Conservation (phyloP, 208 protist genomes). For the Crithidia brevicula region DNA sequence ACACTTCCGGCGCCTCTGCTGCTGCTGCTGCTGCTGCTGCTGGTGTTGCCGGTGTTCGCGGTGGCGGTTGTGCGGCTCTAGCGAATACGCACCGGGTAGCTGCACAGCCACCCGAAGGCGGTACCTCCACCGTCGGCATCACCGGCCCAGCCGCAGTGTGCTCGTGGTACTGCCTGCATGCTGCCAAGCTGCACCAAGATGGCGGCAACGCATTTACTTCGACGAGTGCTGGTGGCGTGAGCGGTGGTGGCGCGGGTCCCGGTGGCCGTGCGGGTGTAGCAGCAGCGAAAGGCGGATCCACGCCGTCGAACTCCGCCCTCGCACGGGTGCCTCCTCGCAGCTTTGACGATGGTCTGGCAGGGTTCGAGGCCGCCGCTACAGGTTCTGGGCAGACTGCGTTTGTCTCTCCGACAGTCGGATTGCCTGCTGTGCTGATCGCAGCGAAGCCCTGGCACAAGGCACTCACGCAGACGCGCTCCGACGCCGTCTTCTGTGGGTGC, state of each 20-base stretch:
- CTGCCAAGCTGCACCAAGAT: constrained; percentile 33
- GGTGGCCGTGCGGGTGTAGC: background rate
- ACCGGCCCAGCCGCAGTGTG: constrained; percentile 3
- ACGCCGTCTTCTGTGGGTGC: constrained; percentile 53
- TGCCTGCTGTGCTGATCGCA: background rate
- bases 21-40: constrained; percentile 9
- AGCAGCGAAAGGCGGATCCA: background rate
- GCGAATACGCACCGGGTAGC: no score
- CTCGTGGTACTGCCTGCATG: constrained; percentile 58
- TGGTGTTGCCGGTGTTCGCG: background rate
- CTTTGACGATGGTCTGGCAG: background rate
- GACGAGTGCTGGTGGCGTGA: background rate
- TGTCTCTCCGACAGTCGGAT: background rate
- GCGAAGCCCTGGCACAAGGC: constrained; percentile 31
- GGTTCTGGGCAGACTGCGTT: background rate
- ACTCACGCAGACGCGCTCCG: constrained; percentile 23
- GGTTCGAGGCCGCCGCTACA: background rate
- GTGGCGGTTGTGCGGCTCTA: no score
- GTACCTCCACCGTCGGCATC: no score
- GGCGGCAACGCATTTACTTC: background rate
- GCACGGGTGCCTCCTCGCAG: constrained; percentile 6
- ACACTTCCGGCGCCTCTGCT: background rate
- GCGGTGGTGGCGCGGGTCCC: no score
- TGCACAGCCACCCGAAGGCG: no score
- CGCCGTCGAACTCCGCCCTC: background rate